A percentile compares a stretch with the other conserved stretches of the same genome.
Evolutionary conservation across 768 basidiomycete genomes (phyloP).

Genomic region (Agaricus blazei): DNA sequence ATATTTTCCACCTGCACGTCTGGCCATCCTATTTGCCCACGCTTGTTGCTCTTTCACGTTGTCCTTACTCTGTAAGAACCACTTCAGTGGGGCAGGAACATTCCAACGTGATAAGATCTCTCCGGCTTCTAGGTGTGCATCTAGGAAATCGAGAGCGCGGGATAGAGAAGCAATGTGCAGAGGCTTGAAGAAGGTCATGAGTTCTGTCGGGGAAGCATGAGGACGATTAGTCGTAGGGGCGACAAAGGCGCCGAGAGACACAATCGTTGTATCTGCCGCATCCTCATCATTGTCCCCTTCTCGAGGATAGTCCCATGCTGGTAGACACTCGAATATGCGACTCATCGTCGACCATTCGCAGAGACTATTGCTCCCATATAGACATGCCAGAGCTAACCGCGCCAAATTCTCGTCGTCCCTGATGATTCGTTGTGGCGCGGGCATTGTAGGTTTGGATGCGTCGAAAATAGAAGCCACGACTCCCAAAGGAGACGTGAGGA

Average conservation of each 20-base stretch:
- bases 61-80: slow-evolving; percentile 79
- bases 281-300: slow-evolving; percentile 64
- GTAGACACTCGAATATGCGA: slow-evolving; percentile 91
- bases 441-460: slow-evolving; percentile 86
- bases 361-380: slow-evolving; percentile 77
- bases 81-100: slow-evolving; percentile 77
- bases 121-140: slow-evolving; percentile 90
- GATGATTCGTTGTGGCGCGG: slow-evolving; percentile 65
- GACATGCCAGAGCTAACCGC: slow-evolving; percentile 77
- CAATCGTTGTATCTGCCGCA: slow-evolving; percentile 75
- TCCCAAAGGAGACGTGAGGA: slow-evolving; percentile 63
- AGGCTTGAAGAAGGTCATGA: slow-evolving; percentile 79
- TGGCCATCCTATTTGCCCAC: slow-evolving; percentile 84
- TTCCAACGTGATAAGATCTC: slow-evolving; percentile 90
- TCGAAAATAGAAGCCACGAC: slow-evolving; percentile 77
- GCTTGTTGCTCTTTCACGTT: slow-evolving; percentile 68
- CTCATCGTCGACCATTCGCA: slow-evolving; percentile 84
- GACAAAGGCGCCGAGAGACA: slow-evolving; percentile 76
- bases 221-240: slow-evolving; percentile 62
- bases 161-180: slow-evolving; percentile 73
- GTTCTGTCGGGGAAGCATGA: slow-evolving; percentile 56
- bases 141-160: slow-evolving; percentile 81
- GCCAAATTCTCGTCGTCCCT: slow-evolving; percentile 80
- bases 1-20: slow-evolving; percentile 52
- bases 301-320: slow-evolving; percentile 71